phyloP scores from a whole-genome alignment of 257 asterid genomes.

The Petrea volubilis region DNA sequence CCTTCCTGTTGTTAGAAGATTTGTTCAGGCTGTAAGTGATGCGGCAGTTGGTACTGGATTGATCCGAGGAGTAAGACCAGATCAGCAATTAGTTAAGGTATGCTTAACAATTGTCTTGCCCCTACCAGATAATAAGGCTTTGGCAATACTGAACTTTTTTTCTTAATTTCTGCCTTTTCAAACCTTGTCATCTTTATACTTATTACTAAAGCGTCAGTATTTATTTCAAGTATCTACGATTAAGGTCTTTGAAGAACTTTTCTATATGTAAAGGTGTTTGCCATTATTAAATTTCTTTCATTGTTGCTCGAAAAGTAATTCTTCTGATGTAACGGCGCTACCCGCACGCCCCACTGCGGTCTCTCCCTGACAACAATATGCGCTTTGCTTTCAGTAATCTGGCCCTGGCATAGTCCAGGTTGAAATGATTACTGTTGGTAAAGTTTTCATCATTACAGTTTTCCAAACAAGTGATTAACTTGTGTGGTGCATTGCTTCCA shows the following conservation, averaged over 20 bases:
- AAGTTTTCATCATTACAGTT: neutral
- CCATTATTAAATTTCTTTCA: slow-evolving; percentile 5
- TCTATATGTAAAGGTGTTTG: neutral
- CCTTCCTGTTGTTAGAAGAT: slow-evolving; percentile 97
- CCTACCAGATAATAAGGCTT: neutral
- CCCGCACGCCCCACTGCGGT: neutral
- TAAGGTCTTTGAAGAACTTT: neutral
- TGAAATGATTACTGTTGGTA: neutral
- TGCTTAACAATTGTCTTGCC: slow-evolving; percentile 15
- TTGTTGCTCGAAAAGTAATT: slow-evolving; percentile 5
- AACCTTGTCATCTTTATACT: slow-evolving; percentile 7
- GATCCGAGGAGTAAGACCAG: slow-evolving; percentile 92
- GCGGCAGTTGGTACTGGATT: slow-evolving; percentile 91
- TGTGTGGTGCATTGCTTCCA: neutral
- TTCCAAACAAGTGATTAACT: neutral
- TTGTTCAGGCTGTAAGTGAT: slow-evolving; percentile 86
- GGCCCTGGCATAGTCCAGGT: slow-evolving; percentile 6
- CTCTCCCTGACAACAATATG: neutral
- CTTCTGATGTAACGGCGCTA: neutral
- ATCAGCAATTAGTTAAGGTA: slow-evolving; percentile 97
- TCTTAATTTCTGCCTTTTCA: slow-evolving; percentile 1
- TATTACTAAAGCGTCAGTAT: too few species aligned
- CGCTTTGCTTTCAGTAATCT: slow-evolving; percentile 3
- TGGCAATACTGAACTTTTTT: neutral
- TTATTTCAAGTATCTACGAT: neutral